Conservation (phyloP, 2,329 filamentous ascomycete genomes). For the Penicillium sp. region DNA sequence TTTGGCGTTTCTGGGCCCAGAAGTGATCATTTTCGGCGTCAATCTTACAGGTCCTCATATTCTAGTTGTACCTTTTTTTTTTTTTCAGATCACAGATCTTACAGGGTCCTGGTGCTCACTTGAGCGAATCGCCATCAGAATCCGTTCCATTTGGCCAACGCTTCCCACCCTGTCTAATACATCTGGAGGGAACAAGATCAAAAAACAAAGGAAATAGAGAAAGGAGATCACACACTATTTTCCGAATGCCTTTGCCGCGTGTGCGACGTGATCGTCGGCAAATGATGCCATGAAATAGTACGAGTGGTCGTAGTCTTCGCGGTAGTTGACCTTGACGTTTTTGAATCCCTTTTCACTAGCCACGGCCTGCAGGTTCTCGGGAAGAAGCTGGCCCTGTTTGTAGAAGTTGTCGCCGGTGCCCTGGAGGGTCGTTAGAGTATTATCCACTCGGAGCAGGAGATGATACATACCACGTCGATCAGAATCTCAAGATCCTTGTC, state of each 20-base stretch:
- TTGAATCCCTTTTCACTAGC: conserved; percentile 71
- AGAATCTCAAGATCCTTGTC: conserved; percentile 67
- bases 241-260: conserved; percentile 78
- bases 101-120: conserved; percentile 15
- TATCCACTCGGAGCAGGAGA: neutral
- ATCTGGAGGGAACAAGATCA: neutral
- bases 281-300: conserved; percentile 97
- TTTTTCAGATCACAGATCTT: conserved; percentile 12
- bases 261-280: conserved; percentile 82
- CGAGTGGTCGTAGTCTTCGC: conserved; percentile 91
- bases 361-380: conserved; percentile 84
- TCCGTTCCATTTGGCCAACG: conserved; percentile 7
- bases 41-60: too few relatives aligned
- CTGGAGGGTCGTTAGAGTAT: conserved; percentile 39
- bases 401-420: conserved; percentile 96
- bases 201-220: neutral
- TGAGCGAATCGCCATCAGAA: conserved; percentile 15
- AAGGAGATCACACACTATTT: conserved; percentile 46
- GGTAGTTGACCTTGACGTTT: conserved; percentile 76
- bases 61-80: neutral
- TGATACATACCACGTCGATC: conserved; percentile 73
- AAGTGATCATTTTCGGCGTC: too few relatives aligned
- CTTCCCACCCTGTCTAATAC: conserved; percentile 4
- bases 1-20: too few relatives aligned
- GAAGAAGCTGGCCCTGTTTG: conserved; percentile 86